phyloP scores from a whole-genome alignment of 2,329 filamentous ascomycete genomes.

The Fusarium guadeloupense region DNA sequence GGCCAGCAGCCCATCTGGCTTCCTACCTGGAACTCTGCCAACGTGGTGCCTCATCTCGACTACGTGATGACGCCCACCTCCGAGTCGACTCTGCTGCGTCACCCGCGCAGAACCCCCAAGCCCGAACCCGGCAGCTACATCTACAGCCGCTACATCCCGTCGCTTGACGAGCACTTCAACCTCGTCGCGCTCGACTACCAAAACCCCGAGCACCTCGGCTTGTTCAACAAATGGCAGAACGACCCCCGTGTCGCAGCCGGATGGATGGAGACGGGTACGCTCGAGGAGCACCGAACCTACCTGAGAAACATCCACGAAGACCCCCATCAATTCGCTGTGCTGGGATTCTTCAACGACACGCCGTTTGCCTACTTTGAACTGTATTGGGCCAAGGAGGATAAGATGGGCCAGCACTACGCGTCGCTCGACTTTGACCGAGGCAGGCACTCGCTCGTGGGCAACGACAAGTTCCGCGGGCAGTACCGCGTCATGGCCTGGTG shows the following conservation, averaged over 20 bases:
- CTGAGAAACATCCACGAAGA: conserved; percentile 72
- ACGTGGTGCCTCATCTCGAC: conserved; percentile 50
- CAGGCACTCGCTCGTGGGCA: conserved; percentile 65
- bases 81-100: conserved; percentile 55
- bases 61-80: conserved; percentile 46
- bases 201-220: conserved; percentile 66
- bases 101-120: conserved; percentile 74
- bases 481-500: conserved; percentile 70
- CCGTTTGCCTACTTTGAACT: conserved; percentile 80
- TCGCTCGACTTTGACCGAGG: conserved; percentile 66
- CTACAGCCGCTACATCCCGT: conserved; percentile 80
- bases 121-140: conserved; percentile 71
- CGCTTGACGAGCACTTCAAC: conserved; percentile 77
- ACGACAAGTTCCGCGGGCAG: conserved; percentile 66
- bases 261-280: conserved; percentile 79
- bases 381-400: conserved; percentile 62
- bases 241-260: conserved; percentile 79
- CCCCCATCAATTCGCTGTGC: conserved; percentile 72
- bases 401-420: conserved; percentile 65
- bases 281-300: conserved; percentile 77
- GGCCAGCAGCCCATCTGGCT: conserved; percentile 70
- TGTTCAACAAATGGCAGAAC: conserved; percentile 83
- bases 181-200: conserved; percentile 74
- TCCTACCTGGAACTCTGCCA: conserved; percentile 51
- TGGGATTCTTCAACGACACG: conserved; percentile 74